Conservation (phyloP, 208 protist genomes). For the Angomonas ambiguus region DNA sequence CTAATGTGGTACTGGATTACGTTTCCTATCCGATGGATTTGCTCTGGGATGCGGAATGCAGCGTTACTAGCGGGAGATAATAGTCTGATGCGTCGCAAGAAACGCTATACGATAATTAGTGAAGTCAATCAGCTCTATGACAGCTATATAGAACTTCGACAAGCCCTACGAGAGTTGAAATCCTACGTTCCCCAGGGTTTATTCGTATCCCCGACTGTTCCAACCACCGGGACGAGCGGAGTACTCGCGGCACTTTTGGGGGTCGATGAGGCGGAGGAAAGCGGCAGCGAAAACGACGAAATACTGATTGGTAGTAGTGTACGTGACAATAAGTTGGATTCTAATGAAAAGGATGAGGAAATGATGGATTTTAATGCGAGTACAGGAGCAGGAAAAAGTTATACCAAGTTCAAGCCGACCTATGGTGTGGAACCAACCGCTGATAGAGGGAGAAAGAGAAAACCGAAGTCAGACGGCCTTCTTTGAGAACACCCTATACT, state of each 20-base stretch:
- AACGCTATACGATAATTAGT: not conserved
- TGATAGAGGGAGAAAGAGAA: not conserved
- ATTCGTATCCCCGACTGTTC: conserved; percentile 10
- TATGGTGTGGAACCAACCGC: not conserved
- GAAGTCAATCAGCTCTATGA: conserved; percentile 33
- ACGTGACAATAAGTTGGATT: not conserved
- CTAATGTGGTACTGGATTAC: conserved; percentile 21
- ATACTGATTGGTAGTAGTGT: no score
- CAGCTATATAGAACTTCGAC: conserved; percentile 33
- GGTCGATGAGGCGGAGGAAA: not conserved
- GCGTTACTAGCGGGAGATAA: conserved; percentile 15
- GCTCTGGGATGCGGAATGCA: conserved; percentile 22
- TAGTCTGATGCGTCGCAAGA: conserved; percentile 2
- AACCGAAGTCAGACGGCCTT: not conserved
- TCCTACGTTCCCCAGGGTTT: conserved; percentile 47
- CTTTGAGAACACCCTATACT: no score
- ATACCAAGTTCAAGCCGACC: conserved; percentile 7
- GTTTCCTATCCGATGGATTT: conserved; percentile 29
- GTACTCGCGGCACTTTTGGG: not conserved
- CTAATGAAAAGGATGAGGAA: not conserved
- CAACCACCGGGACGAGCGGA: not conserved
- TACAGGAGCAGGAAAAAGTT: not conserved
- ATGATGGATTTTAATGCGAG: not conserved
- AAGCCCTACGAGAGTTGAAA: conserved; percentile 37
- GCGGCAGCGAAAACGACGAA: not conserved